A percentile compares a stretch with the other conserved stretches of the same genome.
Conservation (phyloP, 2,329 filamentous ascomycete species). For the Aspergillus ibericus region DNA sequence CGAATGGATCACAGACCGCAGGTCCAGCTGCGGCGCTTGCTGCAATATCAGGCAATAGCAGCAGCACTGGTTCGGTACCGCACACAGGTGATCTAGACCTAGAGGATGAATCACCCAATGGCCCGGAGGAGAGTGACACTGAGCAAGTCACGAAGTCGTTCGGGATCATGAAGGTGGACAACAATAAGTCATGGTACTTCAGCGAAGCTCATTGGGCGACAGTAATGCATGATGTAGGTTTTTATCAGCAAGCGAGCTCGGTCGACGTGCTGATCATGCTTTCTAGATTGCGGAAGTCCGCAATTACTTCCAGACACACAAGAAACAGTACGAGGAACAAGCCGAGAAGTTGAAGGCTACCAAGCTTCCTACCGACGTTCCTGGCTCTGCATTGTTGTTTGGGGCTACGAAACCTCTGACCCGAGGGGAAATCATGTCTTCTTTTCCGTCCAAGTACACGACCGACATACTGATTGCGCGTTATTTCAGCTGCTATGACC, state of each 20-base stretch:
- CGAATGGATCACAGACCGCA: conserved; percentile 69
- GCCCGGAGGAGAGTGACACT: conserved; percentile 65
- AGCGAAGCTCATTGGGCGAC: conserved; percentile 83
- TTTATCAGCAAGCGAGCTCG: neutral
- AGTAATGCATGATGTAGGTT: conserved; percentile 66
- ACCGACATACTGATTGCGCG: conserved; percentile 83
- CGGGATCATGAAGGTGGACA: conserved; percentile 81
- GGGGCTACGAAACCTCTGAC: conserved; percentile 68
- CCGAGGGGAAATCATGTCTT: conserved; percentile 73
- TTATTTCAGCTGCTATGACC: conserved; percentile 83
- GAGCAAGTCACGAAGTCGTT: conserved; percentile 72
- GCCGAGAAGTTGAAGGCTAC: conserved; percentile 72
- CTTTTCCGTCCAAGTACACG: conserved; percentile 76
- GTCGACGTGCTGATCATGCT: conserved; percentile 10
- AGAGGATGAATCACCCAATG: conserved; percentile 60
- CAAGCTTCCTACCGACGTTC: conserved; percentile 54
- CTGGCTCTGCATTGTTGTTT: conserved; percentile 76
- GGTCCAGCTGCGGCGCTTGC: conserved; percentile 61
- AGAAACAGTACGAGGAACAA: conserved; percentile 83
- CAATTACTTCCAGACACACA: conserved; percentile 81
- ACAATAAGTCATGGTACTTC: conserved; percentile 74
- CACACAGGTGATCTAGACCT: conserved; percentile 40
- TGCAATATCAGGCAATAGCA: conserved; percentile 49
- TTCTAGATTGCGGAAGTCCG: conserved; percentile 82
- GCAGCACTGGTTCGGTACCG: conserved; percentile 40